Conservation (phyloP, 805 yeast genomes). For the Wilhelminamyces savonicus region DNA sequence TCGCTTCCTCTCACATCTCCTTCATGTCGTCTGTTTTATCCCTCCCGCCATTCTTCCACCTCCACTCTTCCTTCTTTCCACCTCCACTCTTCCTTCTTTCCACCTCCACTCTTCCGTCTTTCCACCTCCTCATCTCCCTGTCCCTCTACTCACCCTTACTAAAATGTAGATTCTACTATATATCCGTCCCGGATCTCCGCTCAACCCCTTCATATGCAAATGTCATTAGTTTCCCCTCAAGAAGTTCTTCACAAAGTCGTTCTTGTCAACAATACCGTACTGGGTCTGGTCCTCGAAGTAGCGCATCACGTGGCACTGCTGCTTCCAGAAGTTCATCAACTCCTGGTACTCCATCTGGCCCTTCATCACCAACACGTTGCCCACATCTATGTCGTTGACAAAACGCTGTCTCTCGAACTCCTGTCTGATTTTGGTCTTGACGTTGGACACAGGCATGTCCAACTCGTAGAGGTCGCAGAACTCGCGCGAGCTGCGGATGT, state of each 20-base stretch:
- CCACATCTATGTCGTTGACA: conserved; percentile 58
- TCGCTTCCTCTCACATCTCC: too few species aligned
- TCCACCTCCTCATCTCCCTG: too few species aligned
- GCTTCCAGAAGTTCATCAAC: conserved; percentile 84
- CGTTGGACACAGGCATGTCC: conserved; percentile 71
- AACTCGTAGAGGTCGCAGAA: conserved; percentile 62
- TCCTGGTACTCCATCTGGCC: conserved; percentile 92
- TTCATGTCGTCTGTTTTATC: too few species aligned
- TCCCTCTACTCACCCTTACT: too few species aligned
- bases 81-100: too few species aligned
- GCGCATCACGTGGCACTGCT: conserved; percentile 76
- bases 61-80: too few species aligned
- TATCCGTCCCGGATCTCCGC: too few species aligned
- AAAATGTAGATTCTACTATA: too few species aligned
- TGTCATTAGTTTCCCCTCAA: conserved; percentile 46
- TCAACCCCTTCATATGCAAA: too few species aligned
- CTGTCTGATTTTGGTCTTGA: conserved; percentile 80
- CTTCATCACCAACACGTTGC: conserved; percentile 67
- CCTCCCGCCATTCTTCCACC: too few species aligned
- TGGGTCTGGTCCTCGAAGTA: conserved; percentile 66
- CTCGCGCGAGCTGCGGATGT: conserved; percentile 54
- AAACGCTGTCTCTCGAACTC: conserved; percentile 83
- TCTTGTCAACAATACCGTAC: conserved; percentile 48
- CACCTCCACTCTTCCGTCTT: too few species aligned
- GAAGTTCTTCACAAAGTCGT: conserved; percentile 68